Base-by-base conservation (phyloP, 202 grass and related monocot genomes). In the Panicum hallii region DNA sequence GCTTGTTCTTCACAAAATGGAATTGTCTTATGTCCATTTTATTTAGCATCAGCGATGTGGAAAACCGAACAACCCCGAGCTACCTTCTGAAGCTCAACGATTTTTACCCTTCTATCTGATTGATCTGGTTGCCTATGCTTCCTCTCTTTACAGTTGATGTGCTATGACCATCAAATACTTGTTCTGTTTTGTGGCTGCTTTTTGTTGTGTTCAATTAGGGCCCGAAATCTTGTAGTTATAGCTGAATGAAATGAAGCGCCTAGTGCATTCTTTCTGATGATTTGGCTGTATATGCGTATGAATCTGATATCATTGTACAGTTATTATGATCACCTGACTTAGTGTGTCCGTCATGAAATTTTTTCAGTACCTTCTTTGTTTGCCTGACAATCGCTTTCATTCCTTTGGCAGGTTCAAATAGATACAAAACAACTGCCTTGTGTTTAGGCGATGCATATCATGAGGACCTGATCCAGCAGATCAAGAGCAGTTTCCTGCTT, bases 371-470 rank as follows among this genome's bases (percentile, higher is more conserved):
- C 63, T 62, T 77, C 32, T 72, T 67, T 75, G 26, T 10, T 34
- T 32, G 42, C 8, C 36, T 70, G 50, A 34, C 14, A 45, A 53
- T 7, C 6, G 3, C 22, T 75, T 76, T 26, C 44, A 26, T 70
- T 70, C 12, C 23, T 70, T 85, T 81, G 36, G 22, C 87, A 89
- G 82, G 87, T 75, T 76, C 62, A 14, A 19, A 36, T 45, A 36
- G 12, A n/a, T 12, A 17, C 7, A 53, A 16, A 67, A 49, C 64
- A 16, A 23, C 30, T 63, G 3, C 36, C 6, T 11, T 42, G 13
- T 57, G 17, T 15, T 36, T 41, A 38, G 0, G 0, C 7, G 12
- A 38, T 12, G 50, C 48, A 76, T 89, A 1, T 9, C 28, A 75
- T 50, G 52, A 5, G 45, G 32, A 14, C 69, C 81, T 84, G 70